phyloP scores from a whole-genome alignment of 2,329 filamentous ascomycete genomes.

The Epicoccum nigrum region DNA sequence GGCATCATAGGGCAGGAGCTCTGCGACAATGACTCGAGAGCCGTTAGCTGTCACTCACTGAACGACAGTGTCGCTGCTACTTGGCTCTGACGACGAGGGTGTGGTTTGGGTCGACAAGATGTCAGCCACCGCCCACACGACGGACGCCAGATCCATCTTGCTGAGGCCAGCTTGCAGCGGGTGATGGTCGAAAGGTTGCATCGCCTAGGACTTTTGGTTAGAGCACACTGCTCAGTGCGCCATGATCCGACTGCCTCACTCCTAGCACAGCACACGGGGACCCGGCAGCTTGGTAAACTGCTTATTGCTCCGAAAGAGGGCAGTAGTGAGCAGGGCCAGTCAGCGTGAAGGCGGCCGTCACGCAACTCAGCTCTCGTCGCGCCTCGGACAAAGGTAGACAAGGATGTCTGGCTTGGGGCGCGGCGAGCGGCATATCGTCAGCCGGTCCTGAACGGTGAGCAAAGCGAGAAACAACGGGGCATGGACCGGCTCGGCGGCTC shows the following conservation, averaged over 20 bases:
- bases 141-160: constrained; percentile 22
- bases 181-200: constrained; percentile 36
- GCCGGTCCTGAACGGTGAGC: constrained; percentile 22
- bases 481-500: constrained; percentile 22
- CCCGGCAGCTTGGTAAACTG: constrained; percentile 42
- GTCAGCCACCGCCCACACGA: constrained; percentile 21
- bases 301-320: constrained; percentile 46
- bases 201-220: constrained; percentile 31
- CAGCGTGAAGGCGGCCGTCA: constrained; percentile 18
- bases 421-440: constrained; percentile 31
- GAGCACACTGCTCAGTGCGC: constrained; percentile 28
- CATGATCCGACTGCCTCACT: constrained; percentile 38
- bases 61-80: constrained; percentile 25
- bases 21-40: constrained; percentile 23
- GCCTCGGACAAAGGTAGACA: constrained; percentile 12
- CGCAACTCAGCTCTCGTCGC: constrained; percentile 15
- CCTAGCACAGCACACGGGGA: constrained; percentile 31
- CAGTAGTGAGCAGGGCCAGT: constrained; percentile 37
- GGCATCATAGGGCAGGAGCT: constrained; percentile 22
- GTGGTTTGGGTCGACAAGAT: constrained; percentile 17
- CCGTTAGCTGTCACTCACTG: constrained; percentile 50
- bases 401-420: too few relatives aligned
- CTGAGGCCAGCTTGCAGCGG: constrained; percentile 23
- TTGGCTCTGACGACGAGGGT: constrained; percentile 21
- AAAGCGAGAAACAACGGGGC: constrained; percentile 23